A percentile compares a stretch with the other conserved stretches of the same genome.
Conservation (phyloP, 164 flowering plant genomes). For the Nymphaea colorata region DNA sequence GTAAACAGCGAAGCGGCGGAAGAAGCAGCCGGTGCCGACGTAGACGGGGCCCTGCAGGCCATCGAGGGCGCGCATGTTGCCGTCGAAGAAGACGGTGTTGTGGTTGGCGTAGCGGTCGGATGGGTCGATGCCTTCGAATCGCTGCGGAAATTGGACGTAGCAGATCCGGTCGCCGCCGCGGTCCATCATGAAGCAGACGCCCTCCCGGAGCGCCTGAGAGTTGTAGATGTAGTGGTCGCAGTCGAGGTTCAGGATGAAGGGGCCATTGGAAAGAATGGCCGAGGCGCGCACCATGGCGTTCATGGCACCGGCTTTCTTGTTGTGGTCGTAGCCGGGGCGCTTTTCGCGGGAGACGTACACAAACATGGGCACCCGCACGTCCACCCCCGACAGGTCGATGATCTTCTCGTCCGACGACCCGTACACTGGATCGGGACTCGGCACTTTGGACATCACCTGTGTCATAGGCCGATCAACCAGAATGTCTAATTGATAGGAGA, state of each 20-base stretch:
- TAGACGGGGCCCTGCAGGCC: constrained; percentile 92
- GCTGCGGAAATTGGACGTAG: constrained; percentile 32
- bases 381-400: constrained; percentile 27
- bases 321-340: constrained; percentile 33
- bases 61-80: constrained; percentile 78
- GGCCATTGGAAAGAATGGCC: constrained; percentile 36
- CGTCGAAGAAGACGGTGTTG: constrained; percentile 41
- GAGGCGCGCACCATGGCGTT: constrained; percentile 36
- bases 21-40: constrained; percentile 91
- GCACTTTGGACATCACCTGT: constrained; percentile 49
- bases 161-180: constrained; percentile 36
- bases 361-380: constrained; percentile 32
- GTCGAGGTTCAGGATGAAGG: constrained; percentile 37
- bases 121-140: constrained; percentile 41
- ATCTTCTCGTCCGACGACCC: constrained; percentile 14
- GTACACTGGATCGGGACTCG: constrained; percentile 11
- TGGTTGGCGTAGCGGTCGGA: constrained; percentile 41
- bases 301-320: constrained; percentile 46
- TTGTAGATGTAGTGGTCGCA: constrained; percentile 40
- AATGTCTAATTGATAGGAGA: too few species aligned
- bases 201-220: constrained; percentile 25
- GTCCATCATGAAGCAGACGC: constrained; percentile 42
- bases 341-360: constrained; percentile 35
- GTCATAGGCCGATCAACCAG: too few species aligned
- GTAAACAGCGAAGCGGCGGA: constrained; percentile 68